Percentiles rank a stretch among this genome's conserved stretches.
Conservation (phyloP, 2,329 filamentous ascomycete species). For the Alternaria gansuensis region DNA sequence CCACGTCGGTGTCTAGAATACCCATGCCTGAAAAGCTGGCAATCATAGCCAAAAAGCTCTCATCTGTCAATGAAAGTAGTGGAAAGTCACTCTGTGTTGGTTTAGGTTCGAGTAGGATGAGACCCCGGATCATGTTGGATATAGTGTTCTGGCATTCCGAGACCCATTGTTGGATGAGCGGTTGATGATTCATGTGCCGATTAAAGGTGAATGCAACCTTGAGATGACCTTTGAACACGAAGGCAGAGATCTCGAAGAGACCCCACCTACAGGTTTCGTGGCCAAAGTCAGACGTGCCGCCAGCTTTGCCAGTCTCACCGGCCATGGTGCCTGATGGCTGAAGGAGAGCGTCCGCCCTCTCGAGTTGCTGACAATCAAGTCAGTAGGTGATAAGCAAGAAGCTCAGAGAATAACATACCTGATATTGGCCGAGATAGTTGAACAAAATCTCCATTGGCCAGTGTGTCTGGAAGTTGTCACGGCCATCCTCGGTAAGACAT, state of each 20-base stretch:
- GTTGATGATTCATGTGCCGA: slow-evolving; percentile 58
- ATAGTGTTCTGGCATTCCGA: slow-evolving; percentile 50
- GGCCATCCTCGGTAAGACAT: slow-evolving; percentile 43
- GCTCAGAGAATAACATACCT: slow-evolving; percentile 47
- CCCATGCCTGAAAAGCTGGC: slow-evolving; percentile 53
- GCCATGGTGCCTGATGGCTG: slow-evolving; percentile 56
- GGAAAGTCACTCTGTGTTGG: slow-evolving; percentile 58
- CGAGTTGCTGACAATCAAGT: slow-evolving; percentile 55
- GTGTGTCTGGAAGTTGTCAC: slow-evolving; percentile 46
- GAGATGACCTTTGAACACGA: slow-evolving; percentile 58
- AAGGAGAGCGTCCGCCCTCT: slow-evolving; percentile 57
- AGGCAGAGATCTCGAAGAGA: slow-evolving; percentile 63
- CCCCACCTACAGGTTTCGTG: slow-evolving; percentile 57
- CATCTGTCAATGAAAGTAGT: slow-evolving; percentile 57
- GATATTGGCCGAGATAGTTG: slow-evolving; percentile 63
- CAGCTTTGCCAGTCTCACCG: slow-evolving; percentile 57
- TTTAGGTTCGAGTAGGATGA: slow-evolving; percentile 35
- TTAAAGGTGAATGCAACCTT: slow-evolving; percentile 63
- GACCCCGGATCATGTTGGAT: slow-evolving; percentile 40
- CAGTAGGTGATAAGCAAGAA: slow-evolving; percentile 21
- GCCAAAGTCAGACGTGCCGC: slow-evolving; percentile 58
- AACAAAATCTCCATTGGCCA: slow-evolving; percentile 67
- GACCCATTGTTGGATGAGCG: slow-evolving; percentile 57
- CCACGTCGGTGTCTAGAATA: slow-evolving; percentile 50
- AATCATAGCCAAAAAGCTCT: slow-evolving; percentile 53